A percentile compares a stretch with the other conserved stretches of the same genome.
Conservation (phyloP, 192 early-diverging fungal genomes). For the Allomyces javanicus region DNA sequence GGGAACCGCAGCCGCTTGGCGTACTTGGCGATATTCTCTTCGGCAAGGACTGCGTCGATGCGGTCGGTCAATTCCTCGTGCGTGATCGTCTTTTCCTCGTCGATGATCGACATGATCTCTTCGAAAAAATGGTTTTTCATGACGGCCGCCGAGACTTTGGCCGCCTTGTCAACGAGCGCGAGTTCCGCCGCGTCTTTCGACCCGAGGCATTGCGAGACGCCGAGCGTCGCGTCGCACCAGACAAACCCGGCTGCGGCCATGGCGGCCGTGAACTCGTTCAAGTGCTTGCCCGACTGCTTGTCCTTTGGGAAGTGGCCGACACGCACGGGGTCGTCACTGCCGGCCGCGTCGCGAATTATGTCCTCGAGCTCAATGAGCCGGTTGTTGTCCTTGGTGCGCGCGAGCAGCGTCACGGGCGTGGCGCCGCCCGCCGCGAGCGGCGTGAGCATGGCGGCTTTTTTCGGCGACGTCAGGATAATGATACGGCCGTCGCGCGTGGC, state of each 20-base stretch:
- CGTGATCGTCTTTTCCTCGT: slow-evolving; percentile 66
- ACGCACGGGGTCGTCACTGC: slow-evolving; percentile 3
- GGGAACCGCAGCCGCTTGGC: slow-evolving; percentile 43
- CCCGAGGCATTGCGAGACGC: slow-evolving; percentile 49
- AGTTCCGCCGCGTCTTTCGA: slow-evolving; percentile 84
- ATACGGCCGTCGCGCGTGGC: slow-evolving; percentile 53
- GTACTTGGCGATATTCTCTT: slow-evolving; percentile 30
- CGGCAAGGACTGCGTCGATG: slow-evolving; percentile 45
- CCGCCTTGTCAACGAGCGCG: slow-evolving; percentile 45
- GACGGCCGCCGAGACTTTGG: slow-evolving; percentile 44
- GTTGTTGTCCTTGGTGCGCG: slow-evolving; percentile 52
- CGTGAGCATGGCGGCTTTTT: slow-evolving; percentile 41
- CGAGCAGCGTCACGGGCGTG: slow-evolving; percentile 55
- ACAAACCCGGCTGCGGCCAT: slow-evolving; percentile 32
- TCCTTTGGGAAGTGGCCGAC: slow-evolving; percentile 69
- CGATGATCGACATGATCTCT: slow-evolving; percentile 68
- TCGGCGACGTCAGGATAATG: slow-evolving; percentile 60
- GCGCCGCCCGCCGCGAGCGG: slow-evolving; percentile 33
- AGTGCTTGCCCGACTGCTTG: slow-evolving; percentile 47
- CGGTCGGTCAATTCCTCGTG: slow-evolving; percentile 60
- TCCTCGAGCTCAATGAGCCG: slow-evolving; percentile 37
- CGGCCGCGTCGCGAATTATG: slow-evolving; percentile 18
- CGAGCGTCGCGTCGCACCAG: slow-evolving; percentile 48
- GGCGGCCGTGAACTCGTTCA: slow-evolving; percentile 56
- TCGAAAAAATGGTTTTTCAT: slow-evolving; percentile 77